Percentiles rank a stretch among this genome's conserved stretches.
phyloP scores from a whole-genome alignment of 768 basidiomycete species.

The Podaxis sp. region DNA sequence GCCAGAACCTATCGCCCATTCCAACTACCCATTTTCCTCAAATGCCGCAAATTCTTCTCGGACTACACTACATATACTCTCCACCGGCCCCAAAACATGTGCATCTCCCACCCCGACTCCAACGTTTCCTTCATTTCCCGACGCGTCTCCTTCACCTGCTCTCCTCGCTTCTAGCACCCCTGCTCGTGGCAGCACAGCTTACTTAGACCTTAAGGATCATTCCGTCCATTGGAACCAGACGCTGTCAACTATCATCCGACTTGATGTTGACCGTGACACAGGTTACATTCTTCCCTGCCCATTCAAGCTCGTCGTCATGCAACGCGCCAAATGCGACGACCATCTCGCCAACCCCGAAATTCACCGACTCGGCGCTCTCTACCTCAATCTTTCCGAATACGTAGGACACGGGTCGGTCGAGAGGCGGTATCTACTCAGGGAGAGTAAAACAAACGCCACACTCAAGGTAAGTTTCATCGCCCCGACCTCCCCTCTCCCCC shows the following conservation, averaged over 20 bases:
- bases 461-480: slow-evolving; percentile 41
- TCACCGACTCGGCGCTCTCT: slow-evolving; percentile 61
- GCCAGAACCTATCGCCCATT: slow-evolving; percentile 13
- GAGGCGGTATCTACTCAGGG: slow-evolving; percentile 62
- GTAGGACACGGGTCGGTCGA: slow-evolving; percentile 57
- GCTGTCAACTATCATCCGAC: slow-evolving; percentile 55
- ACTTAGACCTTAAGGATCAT: slow-evolving; percentile 61
- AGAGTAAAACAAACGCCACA: slow-evolving; percentile 64
- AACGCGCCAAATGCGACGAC: slow-evolving; percentile 59
- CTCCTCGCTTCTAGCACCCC: slow-evolving; percentile 25
- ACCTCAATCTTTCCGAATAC: slow-evolving; percentile 76
- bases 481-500: not conserved
- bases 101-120: not conserved
- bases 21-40: slow-evolving; percentile 15
- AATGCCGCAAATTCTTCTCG: slow-evolving; percentile 12
- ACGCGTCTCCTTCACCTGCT: not conserved
- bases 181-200: slow-evolving; percentile 61
- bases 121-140: not conserved
- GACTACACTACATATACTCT: slow-evolving; percentile 10
- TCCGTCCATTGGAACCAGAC: slow-evolving; percentile 59
- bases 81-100: slow-evolving; percentile 14
- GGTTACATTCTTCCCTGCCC: slow-evolving; percentile 53
- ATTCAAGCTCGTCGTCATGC: slow-evolving; percentile 64
- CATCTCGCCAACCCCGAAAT: slow-evolving; percentile 50
- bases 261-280: slow-evolving; percentile 54